These are phyloP conservation scores for Malania oleifera DNA, from an alignment of 164 flowering plant genomes.

Conservation along the genomic window DNA sequence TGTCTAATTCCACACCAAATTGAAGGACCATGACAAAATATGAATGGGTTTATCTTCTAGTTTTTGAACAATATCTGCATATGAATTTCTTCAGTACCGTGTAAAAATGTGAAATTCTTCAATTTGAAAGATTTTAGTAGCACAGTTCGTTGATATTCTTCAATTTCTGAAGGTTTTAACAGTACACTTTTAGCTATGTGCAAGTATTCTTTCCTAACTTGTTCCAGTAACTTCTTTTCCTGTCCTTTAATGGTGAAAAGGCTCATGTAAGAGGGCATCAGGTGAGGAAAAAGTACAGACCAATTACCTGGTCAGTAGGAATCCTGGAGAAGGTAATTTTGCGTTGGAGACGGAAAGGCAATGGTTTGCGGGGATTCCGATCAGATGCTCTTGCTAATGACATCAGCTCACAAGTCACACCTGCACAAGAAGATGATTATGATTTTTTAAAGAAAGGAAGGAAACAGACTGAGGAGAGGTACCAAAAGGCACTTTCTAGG, in stretches of 20 bases:
- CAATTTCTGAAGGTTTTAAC: background rate
- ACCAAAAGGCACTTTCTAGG: background rate
- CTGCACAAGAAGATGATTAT: background rate
- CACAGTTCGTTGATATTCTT: too few relatives aligned
- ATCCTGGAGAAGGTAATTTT: conserved; percentile 2
- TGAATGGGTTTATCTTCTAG: too few relatives aligned
- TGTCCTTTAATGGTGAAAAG: too few relatives aligned
- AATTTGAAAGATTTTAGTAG: too few relatives aligned
- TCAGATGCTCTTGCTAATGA: background rate
- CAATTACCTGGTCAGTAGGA: background rate
- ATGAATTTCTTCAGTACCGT: too few relatives aligned
- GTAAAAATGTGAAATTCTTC: too few relatives aligned
- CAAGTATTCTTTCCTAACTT: background rate
- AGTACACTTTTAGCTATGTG: background rate
- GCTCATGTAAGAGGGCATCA: conserved; percentile 3
- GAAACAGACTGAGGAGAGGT: conserved; percentile 3
- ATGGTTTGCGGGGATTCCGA: background rate
- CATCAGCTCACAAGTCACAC: background rate
- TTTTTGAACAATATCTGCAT: too few relatives aligned
- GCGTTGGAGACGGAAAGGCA: conserved; percentile 1
- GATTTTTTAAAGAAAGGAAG: conserved; percentile 1
- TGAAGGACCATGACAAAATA: too few relatives aligned
- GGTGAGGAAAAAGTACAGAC: background rate
- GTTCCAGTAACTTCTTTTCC: background rate
- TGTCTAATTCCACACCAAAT: too few relatives aligned